Evolutionary conservation across 441 rosid genomes (phyloP), one percentile per base, ranked within the genome.

Genomic region (Isatis lusitanica): DNA sequence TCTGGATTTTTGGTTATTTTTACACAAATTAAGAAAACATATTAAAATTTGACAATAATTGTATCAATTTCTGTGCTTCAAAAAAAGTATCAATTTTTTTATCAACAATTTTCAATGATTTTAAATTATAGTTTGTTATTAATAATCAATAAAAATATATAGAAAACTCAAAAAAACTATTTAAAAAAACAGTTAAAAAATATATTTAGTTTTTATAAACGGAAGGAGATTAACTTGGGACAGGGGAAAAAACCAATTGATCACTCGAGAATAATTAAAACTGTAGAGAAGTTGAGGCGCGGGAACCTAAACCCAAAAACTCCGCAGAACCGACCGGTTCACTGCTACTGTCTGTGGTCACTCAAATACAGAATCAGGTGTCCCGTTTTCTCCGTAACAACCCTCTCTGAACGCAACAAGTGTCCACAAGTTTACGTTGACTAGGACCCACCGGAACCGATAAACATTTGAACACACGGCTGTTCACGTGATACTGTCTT

Each of bases 401-500:
- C 35, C 66, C 61, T 48, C 44, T 47, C 3, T 12, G 26, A 38
- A 21, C 7, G 3, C 62, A 39, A 74, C 72, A 74, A 58, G 61
- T 66, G 77, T 58, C 60, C 44, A 65, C 11, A 18, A 17, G 21
- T 30, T 67, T 39, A 35, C 68, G 61, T 74, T 67, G 56, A 67
- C 68, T 67, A 11, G 21, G 57, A 52, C 64, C 78, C n/a, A 60
- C 63, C 58, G 6, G 2, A 31, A 62, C 58, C 5, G 56, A 61
- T 44, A 47, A 62, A 62, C n/a, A 61, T 64, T 75, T 56, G 42
- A 52, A 68, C 44, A 52, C 62, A 68, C 70, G 43, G 59, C 8
- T 31, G 5, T 75, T 75, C 79, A 75, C 79, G 70, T 75, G 79
- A 16, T 24, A 35, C 43, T 75, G 70, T 75, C 58, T 74, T 57